Base-by-base conservation (phyloP, 495 filamentous ascomycete species). In the Aspergillus saccharolyticus region DNA sequence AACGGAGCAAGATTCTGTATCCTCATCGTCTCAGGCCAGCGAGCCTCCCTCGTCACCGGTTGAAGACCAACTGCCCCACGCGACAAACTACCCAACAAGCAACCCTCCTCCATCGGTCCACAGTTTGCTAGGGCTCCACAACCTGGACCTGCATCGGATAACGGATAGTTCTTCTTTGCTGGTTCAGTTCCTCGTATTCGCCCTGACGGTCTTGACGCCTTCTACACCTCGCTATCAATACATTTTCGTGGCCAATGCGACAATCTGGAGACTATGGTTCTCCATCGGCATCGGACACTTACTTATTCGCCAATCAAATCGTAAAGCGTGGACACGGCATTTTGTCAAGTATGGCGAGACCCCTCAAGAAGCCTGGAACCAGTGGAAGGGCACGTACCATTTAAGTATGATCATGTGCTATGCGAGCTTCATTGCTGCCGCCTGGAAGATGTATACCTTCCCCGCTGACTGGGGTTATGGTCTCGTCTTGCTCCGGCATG, bases 331-430 rank as follows among this genome's bases (percentile, higher is more conserved):
- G 89, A 96, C 93, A 16, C 84, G 94, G 21, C 94, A 98, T 73
- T 98, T 97, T 66, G 80, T 98, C 69, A 98, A 98, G 68, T 97
- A 87, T 65, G 94, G 94, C 56, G 93, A 97, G 64, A 90, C 81
- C 25, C 83, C 84, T 0, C 85, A 88, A 48, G 94, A 97, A 73
- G 93, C 93, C 2, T 98, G 95, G 95, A 86, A 86, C 53, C 91
- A 98, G 69, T 98, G 94, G 94, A 97, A 97, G 73, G 89, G 91
- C 44, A 85, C 93, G 56, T 97, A 97, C 61, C 91, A 97, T 66
- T 74, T 97, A 33, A 93, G 90, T 70, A 89, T 92, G 80, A 82
- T 83, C 24, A 83, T 97, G 81, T 94, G 89, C 69, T 90, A 96
- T 57, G 82, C 84, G 42, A 90, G 87, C 58, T 97, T 97, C 73